phyloP scores from a whole-genome alignment of 805 yeast species.

The Candida germanica region DNA sequence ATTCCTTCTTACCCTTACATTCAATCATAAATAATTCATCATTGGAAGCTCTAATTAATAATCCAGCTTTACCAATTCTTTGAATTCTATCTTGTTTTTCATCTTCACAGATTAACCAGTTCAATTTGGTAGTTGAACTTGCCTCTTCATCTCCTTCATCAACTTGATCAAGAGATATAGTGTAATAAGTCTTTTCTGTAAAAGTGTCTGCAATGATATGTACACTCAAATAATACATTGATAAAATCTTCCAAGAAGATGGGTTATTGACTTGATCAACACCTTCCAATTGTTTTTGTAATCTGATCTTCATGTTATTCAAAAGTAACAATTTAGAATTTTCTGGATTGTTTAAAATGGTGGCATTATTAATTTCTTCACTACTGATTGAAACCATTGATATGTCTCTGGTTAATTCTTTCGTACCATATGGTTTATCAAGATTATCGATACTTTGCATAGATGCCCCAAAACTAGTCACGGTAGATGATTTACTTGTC shows the following conservation, averaged over 20 bases:
- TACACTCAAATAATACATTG: slow-evolving; percentile 36
- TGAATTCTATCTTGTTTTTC: slow-evolving; percentile 28
- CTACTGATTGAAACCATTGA: slow-evolving; percentile 21
- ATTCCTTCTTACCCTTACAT: slow-evolving; percentile 42
- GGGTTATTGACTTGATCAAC: slow-evolving; percentile 27
- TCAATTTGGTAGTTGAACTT: slow-evolving; percentile 11
- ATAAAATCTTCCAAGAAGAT: slow-evolving; percentile 42
- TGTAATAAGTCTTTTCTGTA: slow-evolving; percentile 24
- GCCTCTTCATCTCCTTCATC: slow-evolving; percentile 11
- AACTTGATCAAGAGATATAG: slow-evolving; percentile 23
- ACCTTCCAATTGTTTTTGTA: slow-evolving; percentile 34
- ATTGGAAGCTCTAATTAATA: slow-evolving; percentile 31
- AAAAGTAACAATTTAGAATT: slow-evolving; percentile 22
- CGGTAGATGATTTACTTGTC: slow-evolving; percentile 24
- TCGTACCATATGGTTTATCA: slow-evolving; percentile 1
- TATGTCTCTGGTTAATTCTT: slow-evolving; percentile 13
- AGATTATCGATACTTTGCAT: slow-evolving; percentile 1
- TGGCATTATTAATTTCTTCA: slow-evolving; percentile 17
- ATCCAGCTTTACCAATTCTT: slow-evolving; percentile 42
- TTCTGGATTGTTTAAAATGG: slow-evolving; percentile 23
- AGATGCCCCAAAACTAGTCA: slow-evolving; percentile 19
- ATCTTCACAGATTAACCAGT: slow-evolving; percentile 33
- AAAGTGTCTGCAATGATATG: slow-evolving; percentile 26
- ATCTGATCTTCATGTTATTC: slow-evolving; percentile 32
- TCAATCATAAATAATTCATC: slow-evolving; percentile 39